Conservation (phyloP, 768 basidiomycete genomes). For the Cyclocybe cylindracea region DNA sequence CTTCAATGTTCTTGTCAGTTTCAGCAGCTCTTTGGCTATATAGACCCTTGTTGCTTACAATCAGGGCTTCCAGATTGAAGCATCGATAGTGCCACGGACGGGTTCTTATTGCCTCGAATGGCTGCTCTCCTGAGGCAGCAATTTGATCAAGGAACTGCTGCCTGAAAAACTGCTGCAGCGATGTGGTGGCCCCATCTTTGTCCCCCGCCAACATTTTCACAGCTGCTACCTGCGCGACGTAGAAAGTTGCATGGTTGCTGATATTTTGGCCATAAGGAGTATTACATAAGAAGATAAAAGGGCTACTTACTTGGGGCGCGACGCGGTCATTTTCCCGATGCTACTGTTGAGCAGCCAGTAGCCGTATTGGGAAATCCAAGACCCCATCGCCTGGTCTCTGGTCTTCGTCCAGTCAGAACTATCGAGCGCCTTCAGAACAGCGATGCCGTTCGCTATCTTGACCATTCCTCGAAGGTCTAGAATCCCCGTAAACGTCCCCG, state of each 20-base stretch:
- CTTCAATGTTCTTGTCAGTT: slow-evolving; percentile 23
- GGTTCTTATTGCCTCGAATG: slow-evolving; percentile 55
- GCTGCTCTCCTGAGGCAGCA: slow-evolving; percentile 54
- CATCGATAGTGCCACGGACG: slow-evolving; percentile 58
- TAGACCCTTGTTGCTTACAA: slow-evolving; percentile 34
- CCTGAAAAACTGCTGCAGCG: slow-evolving; percentile 42
- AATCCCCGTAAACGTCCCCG: slow-evolving; percentile 54
- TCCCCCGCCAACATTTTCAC: slow-evolving; percentile 43
- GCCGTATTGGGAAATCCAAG: slow-evolving; percentile 44
- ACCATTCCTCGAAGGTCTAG: slow-evolving; percentile 53
- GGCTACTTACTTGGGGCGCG: slow-evolving; percentile 48
- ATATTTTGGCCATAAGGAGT: background rate
- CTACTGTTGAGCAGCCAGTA: slow-evolving; percentile 45
- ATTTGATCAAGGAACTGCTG: slow-evolving; percentile 48
- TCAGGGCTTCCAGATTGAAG: slow-evolving; percentile 61
- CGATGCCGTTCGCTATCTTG: slow-evolving; percentile 49
- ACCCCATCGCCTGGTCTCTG: slow-evolving; percentile 37
- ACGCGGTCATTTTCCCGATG: slow-evolving; percentile 40
- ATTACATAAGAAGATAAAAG: background rate
- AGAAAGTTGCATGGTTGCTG: slow-evolving; percentile 60
- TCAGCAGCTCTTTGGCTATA: background rate
- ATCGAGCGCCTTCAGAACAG: slow-evolving; percentile 35
- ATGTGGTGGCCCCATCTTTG: slow-evolving; percentile 34
- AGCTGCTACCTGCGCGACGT: slow-evolving; percentile 43
- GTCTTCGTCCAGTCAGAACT: slow-evolving; percentile 43